phyloP scores from a whole-genome alignment of 345 rosid species.

The Citrus medica region DNA sequence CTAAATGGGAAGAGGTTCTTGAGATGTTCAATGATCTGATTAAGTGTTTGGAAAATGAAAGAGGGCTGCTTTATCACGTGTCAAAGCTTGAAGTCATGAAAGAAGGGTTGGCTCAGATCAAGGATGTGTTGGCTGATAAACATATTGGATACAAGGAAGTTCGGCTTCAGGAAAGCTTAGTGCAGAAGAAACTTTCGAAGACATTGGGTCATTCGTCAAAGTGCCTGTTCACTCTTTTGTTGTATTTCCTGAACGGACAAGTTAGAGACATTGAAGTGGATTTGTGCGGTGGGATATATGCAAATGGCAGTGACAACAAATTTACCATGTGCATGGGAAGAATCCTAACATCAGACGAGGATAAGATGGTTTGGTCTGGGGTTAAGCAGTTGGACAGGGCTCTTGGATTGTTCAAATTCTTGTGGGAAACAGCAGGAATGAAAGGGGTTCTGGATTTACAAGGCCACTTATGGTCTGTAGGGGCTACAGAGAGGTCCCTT shows the following conservation, averaged over 20 bases:
- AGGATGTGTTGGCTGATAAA: conserved; percentile 59
- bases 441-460: conserved; percentile 26
- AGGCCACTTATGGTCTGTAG: conserved; percentile 68
- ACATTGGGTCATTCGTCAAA: conserved; percentile 65
- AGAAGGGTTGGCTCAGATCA: conserved; percentile 76
- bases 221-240: conserved; percentile 68
- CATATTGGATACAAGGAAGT: conserved; percentile 64
- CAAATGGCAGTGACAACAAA: conserved; percentile 20
- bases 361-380: conserved; percentile 52
- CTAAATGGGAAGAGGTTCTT: conserved; percentile 75
- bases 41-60: conserved; percentile 42
- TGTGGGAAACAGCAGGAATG: conserved; percentile 76
- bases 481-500: conserved; percentile 5
- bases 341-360: conserved; percentile 58
- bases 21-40: conserved; percentile 74
- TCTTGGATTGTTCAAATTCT: conserved; percentile 54
- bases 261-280: conserved; percentile 71
- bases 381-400: conserved; percentile 69
- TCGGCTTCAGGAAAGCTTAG: conserved; percentile 60
- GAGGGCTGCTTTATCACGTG: conserved; percentile 41
- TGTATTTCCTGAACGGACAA: conserved; percentile 63
- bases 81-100: conserved; percentile 70
- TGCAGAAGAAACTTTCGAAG: conserved; percentile 61
- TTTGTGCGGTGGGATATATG: conserved; percentile 53
- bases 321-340: conserved; percentile 55